phyloP scores from a whole-genome alignment of 2,329 filamentous ascomycete genomes.

The Colletotrichum sp. region DNA sequence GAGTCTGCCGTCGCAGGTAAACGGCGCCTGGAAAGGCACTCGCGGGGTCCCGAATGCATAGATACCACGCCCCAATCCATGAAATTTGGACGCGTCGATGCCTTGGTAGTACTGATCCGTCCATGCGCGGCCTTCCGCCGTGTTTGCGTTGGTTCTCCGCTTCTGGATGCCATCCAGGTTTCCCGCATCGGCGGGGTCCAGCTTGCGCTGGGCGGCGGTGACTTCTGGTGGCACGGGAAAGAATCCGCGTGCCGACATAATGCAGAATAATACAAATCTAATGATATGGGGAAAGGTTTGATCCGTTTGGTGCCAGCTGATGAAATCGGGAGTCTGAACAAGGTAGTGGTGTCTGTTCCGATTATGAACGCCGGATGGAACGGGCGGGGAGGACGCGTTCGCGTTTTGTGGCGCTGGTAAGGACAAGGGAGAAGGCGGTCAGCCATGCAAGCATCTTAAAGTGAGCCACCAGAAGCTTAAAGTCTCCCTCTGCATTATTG shows the following conservation, averaged over 20 bases:
- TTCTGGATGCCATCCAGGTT: background rate
- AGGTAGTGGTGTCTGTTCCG: background rate
- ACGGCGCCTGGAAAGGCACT: background rate
- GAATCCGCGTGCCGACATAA: no score
- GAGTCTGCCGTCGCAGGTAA: background rate
- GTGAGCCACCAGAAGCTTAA: background rate
- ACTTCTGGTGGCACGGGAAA: no score
- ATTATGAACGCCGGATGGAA: background rate
- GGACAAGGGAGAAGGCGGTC: background rate
- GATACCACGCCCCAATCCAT: background rate
- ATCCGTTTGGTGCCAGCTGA: fast-evolving
- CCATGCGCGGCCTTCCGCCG: background rate
- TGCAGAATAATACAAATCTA: no score
- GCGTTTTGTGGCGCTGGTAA: background rate
- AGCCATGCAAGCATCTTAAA: background rate
- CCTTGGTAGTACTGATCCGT: background rate
- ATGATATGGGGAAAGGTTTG: fast-evolving
- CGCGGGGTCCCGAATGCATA: background rate
- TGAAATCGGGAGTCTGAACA: background rate
- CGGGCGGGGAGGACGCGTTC: background rate
- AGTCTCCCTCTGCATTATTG: background rate
- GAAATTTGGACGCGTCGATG: background rate
- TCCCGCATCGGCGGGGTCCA: background rate
- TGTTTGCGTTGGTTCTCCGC: background rate
- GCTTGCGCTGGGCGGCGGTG: no score